phyloP scores from a whole-genome alignment of 2,329 filamentous ascomycete species.

The Elsinoe australis region DNA sequence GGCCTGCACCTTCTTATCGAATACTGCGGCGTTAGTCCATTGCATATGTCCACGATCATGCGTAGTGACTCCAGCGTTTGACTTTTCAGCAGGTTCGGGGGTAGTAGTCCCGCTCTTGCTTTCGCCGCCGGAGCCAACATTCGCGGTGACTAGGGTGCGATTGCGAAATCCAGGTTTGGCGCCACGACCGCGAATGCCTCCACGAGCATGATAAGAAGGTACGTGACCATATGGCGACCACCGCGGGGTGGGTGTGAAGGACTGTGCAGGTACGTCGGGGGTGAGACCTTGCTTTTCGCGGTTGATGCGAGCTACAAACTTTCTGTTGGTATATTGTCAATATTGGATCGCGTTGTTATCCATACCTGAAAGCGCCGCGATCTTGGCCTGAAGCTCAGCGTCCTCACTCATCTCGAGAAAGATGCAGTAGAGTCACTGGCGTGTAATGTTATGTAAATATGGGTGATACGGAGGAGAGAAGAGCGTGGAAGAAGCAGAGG shows the following conservation, averaged over 20 bases:
- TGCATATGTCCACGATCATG: slow-evolving; percentile 38
- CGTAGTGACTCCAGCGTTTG: slow-evolving; percentile 18
- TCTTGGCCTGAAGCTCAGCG: slow-evolving; percentile 21
- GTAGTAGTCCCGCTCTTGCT: slow-evolving; percentile 12
- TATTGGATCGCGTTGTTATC: background rate
- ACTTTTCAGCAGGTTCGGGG: slow-evolving; percentile 8
- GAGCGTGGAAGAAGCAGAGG: background rate
- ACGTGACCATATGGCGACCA: slow-evolving; percentile 19
- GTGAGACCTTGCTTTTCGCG: slow-evolving; percentile 18
- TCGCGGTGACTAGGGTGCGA: slow-evolving; percentile 19
- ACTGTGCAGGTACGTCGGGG: background rate
- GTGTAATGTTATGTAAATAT: background rate
- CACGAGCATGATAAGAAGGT: slow-evolving; percentile 1
- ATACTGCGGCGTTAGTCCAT: slow-evolving; percentile 72
- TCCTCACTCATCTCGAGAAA: slow-evolving; percentile 19
- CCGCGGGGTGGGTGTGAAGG: slow-evolving; percentile 12
- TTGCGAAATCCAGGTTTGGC: slow-evolving; percentile 19
- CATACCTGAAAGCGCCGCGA: slow-evolving; percentile 20
- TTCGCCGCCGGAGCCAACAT: background rate
- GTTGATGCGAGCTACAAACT: slow-evolving; percentile 21
- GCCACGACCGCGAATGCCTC: slow-evolving; percentile 12
- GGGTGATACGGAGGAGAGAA: background rate
- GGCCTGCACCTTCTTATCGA: slow-evolving; percentile 63
- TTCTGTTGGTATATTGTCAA: background rate
- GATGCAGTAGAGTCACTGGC: background rate